Percentiles rank a stretch among this genome's conserved stretches.
These are phyloP conservation scores for Neospora caninum DNA, from an alignment of 169 alveolate species.

Conservation along the genomic window DNA sequence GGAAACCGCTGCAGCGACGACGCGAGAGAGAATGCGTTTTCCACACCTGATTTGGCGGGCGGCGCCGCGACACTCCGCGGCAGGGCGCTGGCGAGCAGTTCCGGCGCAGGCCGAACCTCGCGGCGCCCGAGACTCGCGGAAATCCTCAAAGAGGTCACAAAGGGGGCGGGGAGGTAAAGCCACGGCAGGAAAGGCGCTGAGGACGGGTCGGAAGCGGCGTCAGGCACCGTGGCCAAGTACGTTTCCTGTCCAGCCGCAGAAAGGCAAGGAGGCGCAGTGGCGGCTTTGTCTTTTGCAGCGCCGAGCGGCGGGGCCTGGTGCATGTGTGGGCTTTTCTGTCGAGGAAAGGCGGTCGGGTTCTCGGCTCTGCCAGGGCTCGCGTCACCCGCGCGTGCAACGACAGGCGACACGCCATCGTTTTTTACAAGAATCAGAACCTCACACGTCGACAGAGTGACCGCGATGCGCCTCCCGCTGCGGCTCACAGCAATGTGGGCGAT, in stretches of 20 bases:
- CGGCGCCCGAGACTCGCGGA: not conserved
- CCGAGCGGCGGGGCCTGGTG: no score
- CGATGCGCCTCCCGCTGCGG: conserved; percentile 1
- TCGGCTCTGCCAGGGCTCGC: no score
- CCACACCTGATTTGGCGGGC: not conserved
- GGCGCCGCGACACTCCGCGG: not conserved
- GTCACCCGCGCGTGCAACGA: not conserved
- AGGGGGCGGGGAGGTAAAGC: conserved; percentile 31
- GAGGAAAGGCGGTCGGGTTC: no score
- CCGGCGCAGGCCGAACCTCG: not conserved
- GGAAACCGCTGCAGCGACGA: not conserved
- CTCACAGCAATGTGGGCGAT: conserved; percentile 14
- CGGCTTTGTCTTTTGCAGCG: not conserved
- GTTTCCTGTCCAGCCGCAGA: no score
- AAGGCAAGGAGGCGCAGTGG: not conserved
- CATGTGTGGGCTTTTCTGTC: no score
- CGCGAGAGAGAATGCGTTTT: not conserved
- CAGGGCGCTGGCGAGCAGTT: not conserved
- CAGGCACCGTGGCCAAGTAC: no score
- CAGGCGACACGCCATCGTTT: not conserved
- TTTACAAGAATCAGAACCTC: not conserved
- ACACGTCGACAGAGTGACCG: conserved; percentile 1
- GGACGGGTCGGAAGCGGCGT: not conserved
- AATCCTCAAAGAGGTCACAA: not conserved
- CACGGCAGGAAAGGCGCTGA: conserved; percentile 13